phyloP scores from a whole-genome alignment of 192 early-diverging fungal genomes.

The Geranomyces michiganensis region DNA sequence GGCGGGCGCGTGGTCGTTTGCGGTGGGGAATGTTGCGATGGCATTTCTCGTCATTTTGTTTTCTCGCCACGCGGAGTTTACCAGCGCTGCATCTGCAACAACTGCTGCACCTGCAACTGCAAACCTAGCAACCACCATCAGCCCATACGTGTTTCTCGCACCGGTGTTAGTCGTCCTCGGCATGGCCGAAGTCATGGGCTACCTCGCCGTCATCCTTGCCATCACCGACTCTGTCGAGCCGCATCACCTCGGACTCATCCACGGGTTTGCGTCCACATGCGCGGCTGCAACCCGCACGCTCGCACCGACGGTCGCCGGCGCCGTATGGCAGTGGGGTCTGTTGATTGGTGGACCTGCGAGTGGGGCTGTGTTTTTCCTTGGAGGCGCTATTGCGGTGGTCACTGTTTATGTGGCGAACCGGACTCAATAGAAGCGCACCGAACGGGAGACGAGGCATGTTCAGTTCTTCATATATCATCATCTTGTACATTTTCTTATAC shows the following conservation, averaged over 20 bases:
- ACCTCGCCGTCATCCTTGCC: slow-evolving; percentile 44
- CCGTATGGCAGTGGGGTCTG: slow-evolving; percentile 41
- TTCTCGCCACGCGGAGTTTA: neutral
- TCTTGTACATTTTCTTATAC: too few relatives aligned
- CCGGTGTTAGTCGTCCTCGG: slow-evolving; percentile 38
- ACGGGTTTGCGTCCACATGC: slow-evolving; percentile 47
- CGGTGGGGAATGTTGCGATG: slow-evolving; percentile 25
- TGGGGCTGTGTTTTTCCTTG: neutral
- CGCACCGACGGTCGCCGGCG: slow-evolving; percentile 43
- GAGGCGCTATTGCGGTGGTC: neutral
- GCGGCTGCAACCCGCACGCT: slow-evolving; percentile 43
- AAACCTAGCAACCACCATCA: neutral
- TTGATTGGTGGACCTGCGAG: neutral
- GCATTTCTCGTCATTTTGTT: slow-evolving; percentile 22
- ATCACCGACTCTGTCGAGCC: slow-evolving; percentile 42
- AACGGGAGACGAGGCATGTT: too few relatives aligned
- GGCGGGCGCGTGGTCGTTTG: slow-evolving; percentile 29
- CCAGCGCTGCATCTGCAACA: too few relatives aligned
- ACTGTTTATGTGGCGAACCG: too few relatives aligned
- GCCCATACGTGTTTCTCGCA: slow-evolving; percentile 1
- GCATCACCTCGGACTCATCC: slow-evolving; percentile 37
- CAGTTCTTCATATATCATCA: too few relatives aligned
- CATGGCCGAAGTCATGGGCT: slow-evolving; percentile 37
- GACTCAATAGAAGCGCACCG: too few relatives aligned
- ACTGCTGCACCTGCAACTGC: neutral